Evolutionary conservation across 148 eudicot genomes (phyloP).

Genomic region (Salicornia ramosissima): DNA sequence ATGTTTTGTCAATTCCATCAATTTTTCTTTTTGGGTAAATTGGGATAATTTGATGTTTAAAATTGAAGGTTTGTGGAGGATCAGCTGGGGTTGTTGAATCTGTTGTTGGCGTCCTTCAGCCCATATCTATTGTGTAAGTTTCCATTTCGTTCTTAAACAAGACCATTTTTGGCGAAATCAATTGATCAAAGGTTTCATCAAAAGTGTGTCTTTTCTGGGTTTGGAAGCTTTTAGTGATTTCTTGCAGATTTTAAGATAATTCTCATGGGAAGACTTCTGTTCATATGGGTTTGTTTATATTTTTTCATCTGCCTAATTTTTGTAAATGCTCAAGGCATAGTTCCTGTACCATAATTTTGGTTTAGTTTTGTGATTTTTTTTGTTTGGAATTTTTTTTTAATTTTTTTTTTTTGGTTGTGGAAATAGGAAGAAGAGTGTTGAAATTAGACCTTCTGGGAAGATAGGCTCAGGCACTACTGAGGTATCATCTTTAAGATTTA

Average conservation of each 20-base stretch:
- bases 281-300: neutral
- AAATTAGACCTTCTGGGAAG: conserved; percentile 58
- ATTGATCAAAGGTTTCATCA: neutral
- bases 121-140: conserved; percentile 44
- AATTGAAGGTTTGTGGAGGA: conserved; percentile 53
- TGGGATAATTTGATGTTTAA: neutral
- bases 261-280: too few species aligned
- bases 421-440: conserved; percentile 52
- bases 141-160: neutral
- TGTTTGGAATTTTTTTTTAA: neutral
- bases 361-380: neutral
- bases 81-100: conserved; percentile 64
- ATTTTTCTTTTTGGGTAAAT: neutral
- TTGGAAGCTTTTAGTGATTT: neutral
- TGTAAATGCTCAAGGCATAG: too few species aligned
- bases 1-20: neutral
- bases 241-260: too few species aligned
- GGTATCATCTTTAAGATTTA: conserved; percentile 33
- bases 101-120: conserved; percentile 53
- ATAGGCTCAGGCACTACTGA: conserved; percentile 57
- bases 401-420: neutral
- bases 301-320: neutral
- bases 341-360: too few species aligned
- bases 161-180: neutral
- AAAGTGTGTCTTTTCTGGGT: neutral